These are phyloP conservation scores for Linaria vulgaris DNA, from an alignment of 257 asterid species.

Conservation along the genomic window DNA sequence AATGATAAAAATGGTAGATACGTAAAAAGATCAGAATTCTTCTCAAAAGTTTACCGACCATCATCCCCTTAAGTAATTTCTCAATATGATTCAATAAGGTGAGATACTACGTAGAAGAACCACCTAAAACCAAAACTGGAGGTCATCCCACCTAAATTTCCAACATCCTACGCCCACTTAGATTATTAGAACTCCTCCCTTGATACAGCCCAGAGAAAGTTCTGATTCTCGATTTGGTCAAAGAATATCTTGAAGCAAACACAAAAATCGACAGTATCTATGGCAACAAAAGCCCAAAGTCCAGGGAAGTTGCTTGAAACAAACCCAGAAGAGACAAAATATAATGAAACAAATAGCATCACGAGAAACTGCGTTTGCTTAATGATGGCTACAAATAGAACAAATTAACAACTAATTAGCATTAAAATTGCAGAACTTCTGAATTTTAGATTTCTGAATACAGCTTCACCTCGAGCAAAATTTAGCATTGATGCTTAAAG, in stretches of 20 bases:
- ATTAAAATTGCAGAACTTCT: background rate
- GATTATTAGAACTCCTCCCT: slow-evolving; percentile 8
- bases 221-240: slow-evolving; percentile 23
- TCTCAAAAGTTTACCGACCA: too few relatives aligned
- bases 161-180: background rate
- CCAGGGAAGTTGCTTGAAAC: background rate
- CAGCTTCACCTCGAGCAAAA: background rate
- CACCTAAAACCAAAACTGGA: too few relatives aligned
- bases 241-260: slow-evolving; percentile 22
- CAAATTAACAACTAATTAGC: background rate
- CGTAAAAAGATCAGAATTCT: too few relatives aligned
- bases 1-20: too few relatives aligned
- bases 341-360: background rate
- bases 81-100: too few relatives aligned
- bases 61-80: too few relatives aligned
- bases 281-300: slow-evolving; percentile 3
- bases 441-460: background rate
- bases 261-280: slow-evolving; percentile 1
- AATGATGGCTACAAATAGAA: background rate
- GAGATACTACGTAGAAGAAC: too few relatives aligned
- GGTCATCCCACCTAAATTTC: background rate
- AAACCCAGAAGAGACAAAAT: too few relatives aligned
- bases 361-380: slow-evolving; percentile 13
- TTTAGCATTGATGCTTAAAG: slow-evolving; percentile 3
- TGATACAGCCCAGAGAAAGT: slow-evolving; percentile 5